Conservation (phyloP, 2,329 filamentous ascomycete genomes). For the Stachybotrys elegans region DNA sequence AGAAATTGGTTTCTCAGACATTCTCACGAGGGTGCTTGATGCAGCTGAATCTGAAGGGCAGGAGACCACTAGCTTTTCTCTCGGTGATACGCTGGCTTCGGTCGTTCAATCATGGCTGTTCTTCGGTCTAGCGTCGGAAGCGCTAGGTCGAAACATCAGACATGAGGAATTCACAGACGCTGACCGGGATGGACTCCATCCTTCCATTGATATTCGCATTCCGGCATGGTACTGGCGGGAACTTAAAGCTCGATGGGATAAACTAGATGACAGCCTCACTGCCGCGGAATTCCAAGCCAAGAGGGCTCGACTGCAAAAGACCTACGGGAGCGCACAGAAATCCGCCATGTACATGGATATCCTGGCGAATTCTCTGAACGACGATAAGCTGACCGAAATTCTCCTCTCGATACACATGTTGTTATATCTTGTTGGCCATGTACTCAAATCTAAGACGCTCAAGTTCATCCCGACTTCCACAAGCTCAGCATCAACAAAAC, state of each 20-base stretch:
- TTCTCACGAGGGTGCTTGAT: not conserved
- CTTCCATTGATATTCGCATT: not conserved
- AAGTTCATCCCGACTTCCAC: not conserved
- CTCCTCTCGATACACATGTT: not conserved
- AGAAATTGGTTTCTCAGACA: not conserved
- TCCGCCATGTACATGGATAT: not conserved
- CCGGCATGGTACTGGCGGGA: not conserved
- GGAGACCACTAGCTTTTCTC: not conserved
- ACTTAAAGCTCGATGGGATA: not conserved
- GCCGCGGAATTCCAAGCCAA: not conserved
- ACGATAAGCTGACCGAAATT: not conserved
- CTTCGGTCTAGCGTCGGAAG: not conserved
- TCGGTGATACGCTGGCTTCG: not conserved
- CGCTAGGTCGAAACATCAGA: not conserved
- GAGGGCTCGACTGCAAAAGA: not conserved
- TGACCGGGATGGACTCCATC: not conserved
- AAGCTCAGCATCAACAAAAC: not conserved
- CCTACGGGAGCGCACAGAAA: not conserved
- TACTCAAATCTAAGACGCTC: not conserved
- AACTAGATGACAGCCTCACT: not conserved
- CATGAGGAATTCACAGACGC: not conserved
- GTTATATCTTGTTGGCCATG: not conserved
- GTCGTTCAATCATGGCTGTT: not conserved
- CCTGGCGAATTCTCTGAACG: not conserved
- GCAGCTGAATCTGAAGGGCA: not conserved